Conservation (phyloP, 1,284 basidiomycete species). For the Naganishia cerealis region DNA sequence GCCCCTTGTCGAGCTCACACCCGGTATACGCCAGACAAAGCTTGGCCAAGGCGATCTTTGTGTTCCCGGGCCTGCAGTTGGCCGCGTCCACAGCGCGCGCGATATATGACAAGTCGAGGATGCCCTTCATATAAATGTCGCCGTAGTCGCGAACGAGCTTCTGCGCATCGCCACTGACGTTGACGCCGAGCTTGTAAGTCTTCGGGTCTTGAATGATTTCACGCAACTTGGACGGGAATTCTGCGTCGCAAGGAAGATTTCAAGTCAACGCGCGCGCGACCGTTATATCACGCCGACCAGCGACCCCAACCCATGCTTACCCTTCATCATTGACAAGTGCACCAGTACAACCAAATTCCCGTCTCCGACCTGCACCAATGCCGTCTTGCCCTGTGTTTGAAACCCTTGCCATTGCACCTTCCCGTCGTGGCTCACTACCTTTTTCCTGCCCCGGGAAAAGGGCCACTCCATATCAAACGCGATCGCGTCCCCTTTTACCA, state of each 20-base stretch:
- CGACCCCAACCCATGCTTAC: conserved; percentile 35
- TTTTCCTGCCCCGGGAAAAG: conserved; percentile 35
- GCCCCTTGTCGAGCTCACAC: conserved; percentile 44
- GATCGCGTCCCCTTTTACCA: conserved; percentile 43
- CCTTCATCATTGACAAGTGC: conserved; percentile 45
- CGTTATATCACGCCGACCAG: not conserved
- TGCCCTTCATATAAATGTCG: conserved; percentile 33
- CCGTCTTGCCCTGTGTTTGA: conserved; percentile 44
- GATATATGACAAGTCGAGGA: conserved; percentile 51
- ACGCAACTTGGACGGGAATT: conserved; percentile 42
- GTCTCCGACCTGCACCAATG: conserved; percentile 53
- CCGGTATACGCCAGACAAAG: conserved; percentile 46
- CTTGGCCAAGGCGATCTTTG: conserved; percentile 48
- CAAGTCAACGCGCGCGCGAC: not conserved
- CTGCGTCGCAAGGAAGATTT: conserved; percentile 23
- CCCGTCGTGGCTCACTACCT: conserved; percentile 9
- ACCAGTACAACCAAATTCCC: conserved; percentile 48
- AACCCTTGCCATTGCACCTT: conserved; percentile 28
- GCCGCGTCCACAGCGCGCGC: conserved; percentile 47
- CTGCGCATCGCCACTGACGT: conserved; percentile 48
- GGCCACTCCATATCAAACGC: conserved; percentile 53
- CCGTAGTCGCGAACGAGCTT: conserved; percentile 52
- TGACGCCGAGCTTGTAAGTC: conserved; percentile 51
- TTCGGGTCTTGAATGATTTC: conserved; percentile 44
- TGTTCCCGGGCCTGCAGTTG: conserved; percentile 37